These are phyloP conservation scores for Globisporangium spiculum DNA, from an alignment of 352 stramenopile genomes.

Conservation along the genomic window DNA sequence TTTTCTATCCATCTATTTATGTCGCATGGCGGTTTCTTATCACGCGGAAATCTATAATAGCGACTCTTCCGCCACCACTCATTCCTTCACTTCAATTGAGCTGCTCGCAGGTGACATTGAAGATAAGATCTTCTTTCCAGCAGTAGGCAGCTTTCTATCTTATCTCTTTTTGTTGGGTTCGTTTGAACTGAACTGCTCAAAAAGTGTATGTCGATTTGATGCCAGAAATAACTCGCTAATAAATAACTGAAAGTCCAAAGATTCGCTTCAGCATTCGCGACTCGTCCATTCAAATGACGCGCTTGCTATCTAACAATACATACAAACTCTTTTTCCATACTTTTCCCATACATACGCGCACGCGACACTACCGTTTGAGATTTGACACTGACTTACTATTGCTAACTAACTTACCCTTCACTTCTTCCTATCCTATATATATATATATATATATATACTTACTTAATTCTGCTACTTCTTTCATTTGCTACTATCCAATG, in stretches of 20 bases:
- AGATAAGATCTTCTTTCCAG: neutral
- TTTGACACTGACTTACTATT: neutral
- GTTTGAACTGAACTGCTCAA: neutral
- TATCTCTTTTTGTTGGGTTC: neutral
- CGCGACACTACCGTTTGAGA: neutral
- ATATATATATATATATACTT: neutral
- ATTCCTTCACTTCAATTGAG: neutral
- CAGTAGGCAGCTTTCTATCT: too few species aligned
- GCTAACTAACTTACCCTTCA: neutral
- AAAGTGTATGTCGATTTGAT: neutral
- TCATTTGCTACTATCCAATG: neutral
- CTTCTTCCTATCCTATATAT: neutral
- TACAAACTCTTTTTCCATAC: neutral
- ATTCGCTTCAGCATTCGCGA: neutral
- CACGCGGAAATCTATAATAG: neutral
- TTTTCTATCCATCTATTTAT: constrained; percentile 3
- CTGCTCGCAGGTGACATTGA: neutral
- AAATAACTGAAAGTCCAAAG: neutral
- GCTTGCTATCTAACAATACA: neutral
- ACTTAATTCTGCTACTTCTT: neutral
- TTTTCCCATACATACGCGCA: neutral
- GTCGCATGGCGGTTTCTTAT: neutral
- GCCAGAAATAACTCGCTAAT: neutral
- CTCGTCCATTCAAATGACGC: neutral
- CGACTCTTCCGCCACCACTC: neutral